Percentiles rank a stretch among this genome's conserved stretches.
Conservation (phyloP, 768 basidiomycete species). For the Trametes cinnabarina region DNA sequence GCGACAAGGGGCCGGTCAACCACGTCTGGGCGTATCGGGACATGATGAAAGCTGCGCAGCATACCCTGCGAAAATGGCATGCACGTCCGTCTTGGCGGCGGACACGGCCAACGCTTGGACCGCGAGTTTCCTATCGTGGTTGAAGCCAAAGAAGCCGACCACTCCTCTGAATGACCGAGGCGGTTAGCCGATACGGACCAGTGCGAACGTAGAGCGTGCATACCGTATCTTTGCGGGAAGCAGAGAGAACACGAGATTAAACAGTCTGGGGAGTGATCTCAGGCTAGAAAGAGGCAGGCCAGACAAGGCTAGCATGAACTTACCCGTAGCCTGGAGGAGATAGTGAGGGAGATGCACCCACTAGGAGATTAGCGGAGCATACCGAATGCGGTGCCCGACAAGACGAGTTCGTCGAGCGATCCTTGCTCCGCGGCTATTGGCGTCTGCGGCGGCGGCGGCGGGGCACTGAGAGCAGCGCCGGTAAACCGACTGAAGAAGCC, state of each 20-base stretch:
- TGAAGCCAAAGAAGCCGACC: slow-evolving; percentile 76
- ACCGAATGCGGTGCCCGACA: slow-evolving; percentile 80
- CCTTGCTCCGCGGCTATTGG: slow-evolving; percentile 41
- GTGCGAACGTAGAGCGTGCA: slow-evolving; percentile 20
- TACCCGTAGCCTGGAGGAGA: slow-evolving; percentile 29
- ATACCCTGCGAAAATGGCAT: slow-evolving; percentile 74
- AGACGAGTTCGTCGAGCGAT: slow-evolving; percentile 66
- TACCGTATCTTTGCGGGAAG: slow-evolving; percentile 71
- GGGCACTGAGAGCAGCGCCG: slow-evolving; percentile 21
- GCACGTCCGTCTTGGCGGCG: slow-evolving; percentile 65
- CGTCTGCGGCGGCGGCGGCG: slow-evolving; percentile 19
- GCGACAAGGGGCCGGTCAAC: background rate
- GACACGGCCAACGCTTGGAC: slow-evolving; percentile 67
- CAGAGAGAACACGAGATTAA: slow-evolving; percentile 78
- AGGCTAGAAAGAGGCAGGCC: background rate
- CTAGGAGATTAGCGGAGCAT: background rate
- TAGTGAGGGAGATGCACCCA: background rate
- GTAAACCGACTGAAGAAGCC: slow-evolving; percentile 31
- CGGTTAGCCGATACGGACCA: background rate
- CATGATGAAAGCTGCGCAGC: slow-evolving; percentile 21
- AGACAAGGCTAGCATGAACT: background rate
- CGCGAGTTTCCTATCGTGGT: slow-evolving; percentile 66
- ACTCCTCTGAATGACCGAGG: slow-evolving; percentile 47
- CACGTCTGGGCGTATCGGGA: background rate
- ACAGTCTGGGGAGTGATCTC: slow-evolving; percentile 54